These are phyloP conservation scores for Colletotrichum gloeosporioides DNA, from an alignment of 2,329 filamentous ascomycete genomes.

Conservation along the genomic window DNA sequence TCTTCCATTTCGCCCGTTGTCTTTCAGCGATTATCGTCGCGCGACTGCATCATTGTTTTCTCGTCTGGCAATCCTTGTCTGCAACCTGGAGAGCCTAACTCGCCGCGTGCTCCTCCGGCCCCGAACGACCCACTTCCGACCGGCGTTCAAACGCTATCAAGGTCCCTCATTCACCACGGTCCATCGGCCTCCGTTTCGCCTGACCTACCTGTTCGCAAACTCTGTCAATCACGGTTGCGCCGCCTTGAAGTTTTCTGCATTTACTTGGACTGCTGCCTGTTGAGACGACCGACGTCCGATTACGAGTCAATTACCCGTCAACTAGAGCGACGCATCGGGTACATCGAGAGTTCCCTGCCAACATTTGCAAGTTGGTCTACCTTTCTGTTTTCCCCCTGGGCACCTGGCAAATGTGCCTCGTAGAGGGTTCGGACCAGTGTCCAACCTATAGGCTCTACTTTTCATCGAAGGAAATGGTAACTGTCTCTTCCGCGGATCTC, in stretches of 20 bases:
- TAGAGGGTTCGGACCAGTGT: not conserved
- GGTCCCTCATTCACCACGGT: not conserved
- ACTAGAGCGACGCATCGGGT: not conserved
- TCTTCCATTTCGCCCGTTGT: conserved; percentile 4
- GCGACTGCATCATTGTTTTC: not conserved
- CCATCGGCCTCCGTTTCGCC: not conserved
- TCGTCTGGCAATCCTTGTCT: conserved; percentile 3
- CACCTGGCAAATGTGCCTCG: not conserved
- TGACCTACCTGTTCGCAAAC: not conserved
- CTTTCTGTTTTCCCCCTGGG: not conserved
- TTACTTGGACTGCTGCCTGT: not conserved
- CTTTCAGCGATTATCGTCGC: not conserved
- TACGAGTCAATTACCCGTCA: not conserved
- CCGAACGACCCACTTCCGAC: conserved; percentile 20
- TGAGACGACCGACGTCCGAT: not conserved
- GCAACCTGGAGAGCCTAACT: not conserved
- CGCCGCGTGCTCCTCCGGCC: not conserved
- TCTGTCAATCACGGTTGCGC: not conserved
- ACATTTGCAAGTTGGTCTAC: not conserved
- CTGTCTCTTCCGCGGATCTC: not conserved
- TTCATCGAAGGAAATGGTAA: not conserved
- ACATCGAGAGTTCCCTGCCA: not conserved
- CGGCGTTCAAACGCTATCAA: not conserved
- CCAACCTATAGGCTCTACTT: not conserved
- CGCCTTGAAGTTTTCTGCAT: not conserved